A percentile compares a stretch with the other conserved stretches of the same genome.
phyloP scores from a whole-genome alignment of 2,329 filamentous ascomycete species.

The Aspergillus neoniger region DNA sequence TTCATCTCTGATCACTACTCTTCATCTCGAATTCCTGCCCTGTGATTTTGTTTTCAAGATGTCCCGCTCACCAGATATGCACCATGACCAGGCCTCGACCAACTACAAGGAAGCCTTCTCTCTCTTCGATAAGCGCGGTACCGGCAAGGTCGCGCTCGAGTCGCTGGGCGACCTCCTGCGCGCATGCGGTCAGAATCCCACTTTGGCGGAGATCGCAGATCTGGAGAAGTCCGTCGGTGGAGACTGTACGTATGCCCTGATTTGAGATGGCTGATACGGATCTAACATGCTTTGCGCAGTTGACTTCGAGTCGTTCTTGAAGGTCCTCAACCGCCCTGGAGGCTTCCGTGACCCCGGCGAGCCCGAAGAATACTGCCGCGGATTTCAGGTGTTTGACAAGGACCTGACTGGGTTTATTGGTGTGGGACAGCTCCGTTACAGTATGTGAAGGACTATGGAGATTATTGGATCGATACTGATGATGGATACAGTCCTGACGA shows the following conservation, averaged over 20 bases:
- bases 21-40: constrained; percentile 1
- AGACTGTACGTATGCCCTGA: constrained; percentile 65
- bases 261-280: neutral
- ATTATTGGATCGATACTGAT: constrained; percentile 4
- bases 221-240: constrained; percentile 85
- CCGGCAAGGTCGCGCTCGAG: constrained; percentile 83
- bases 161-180: constrained; percentile 90
- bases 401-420: constrained; percentile 98
- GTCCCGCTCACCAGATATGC: constrained; percentile 24
- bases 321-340: constrained; percentile 93
- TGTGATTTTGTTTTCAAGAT: constrained; percentile 7
- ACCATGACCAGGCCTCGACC: constrained; percentile 66
- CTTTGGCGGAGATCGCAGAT: constrained; percentile 86
- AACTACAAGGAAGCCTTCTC: constrained; percentile 99
- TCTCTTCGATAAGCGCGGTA: constrained; percentile 99
- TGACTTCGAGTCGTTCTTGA: constrained; percentile 96
- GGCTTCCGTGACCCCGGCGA: constrained; percentile 98
- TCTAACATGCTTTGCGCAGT: constrained; percentile 57
- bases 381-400: constrained; percentile 99
- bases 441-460: constrained; percentile 35
- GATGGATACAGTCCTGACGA: constrained; percentile 71
- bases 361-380: constrained; percentile 96
- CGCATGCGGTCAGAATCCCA: constrained; percentile 97
- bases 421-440: constrained; percentile 94
- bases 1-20: constrained; percentile 14